Conservation (phyloP, 139 green algal genomes). For the Pseudopediastrum boryanum region DNA sequence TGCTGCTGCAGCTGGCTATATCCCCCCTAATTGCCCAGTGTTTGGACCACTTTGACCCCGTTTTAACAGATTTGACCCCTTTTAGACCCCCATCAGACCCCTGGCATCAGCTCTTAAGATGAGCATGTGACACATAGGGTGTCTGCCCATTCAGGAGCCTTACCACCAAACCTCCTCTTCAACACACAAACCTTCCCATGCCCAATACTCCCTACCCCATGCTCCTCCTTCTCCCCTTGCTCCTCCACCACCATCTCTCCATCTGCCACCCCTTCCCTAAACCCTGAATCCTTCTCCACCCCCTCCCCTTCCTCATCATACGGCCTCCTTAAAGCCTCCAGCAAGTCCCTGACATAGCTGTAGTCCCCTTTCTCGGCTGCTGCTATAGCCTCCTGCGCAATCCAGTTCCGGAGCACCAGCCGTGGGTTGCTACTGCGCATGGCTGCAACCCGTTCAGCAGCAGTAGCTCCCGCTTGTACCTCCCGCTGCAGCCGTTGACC, state of each 20-base stretch:
- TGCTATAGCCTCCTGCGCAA: slow-evolving; percentile 60
- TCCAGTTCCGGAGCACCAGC: slow-evolving; percentile 68
- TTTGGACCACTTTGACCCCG: no score
- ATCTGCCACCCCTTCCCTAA: not conserved
- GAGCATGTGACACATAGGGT: slow-evolving; percentile 59
- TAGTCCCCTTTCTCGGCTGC: slow-evolving; percentile 55
- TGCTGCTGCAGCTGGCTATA: not conserved
- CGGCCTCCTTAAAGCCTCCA: slow-evolving; percentile 48
- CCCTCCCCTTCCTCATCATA: slow-evolving; percentile 42
- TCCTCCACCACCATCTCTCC: not conserved
- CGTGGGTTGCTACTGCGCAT: slow-evolving; percentile 65
- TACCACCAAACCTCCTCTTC: slow-evolving; percentile 42
- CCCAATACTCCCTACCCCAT: not conserved
- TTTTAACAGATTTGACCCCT: slow-evolving; percentile 1
- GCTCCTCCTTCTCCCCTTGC: not conserved
- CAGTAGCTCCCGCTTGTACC: slow-evolving; percentile 1
- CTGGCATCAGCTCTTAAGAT: slow-evolving; percentile 27
- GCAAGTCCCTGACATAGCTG: slow-evolving; percentile 21
- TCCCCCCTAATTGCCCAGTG: not conserved
- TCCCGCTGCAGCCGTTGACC: slow-evolving; percentile 41
- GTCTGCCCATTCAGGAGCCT: slow-evolving; percentile 45
- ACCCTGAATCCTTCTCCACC: not conserved
- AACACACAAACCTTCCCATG: slow-evolving; percentile 14
- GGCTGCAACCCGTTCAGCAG: slow-evolving; percentile 15
- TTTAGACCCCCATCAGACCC: not conserved